These are phyloP conservation scores for Parastagonospora nodorum DNA, from an alignment of 2,329 filamentous ascomycete species.

Conservation along the genomic window DNA sequence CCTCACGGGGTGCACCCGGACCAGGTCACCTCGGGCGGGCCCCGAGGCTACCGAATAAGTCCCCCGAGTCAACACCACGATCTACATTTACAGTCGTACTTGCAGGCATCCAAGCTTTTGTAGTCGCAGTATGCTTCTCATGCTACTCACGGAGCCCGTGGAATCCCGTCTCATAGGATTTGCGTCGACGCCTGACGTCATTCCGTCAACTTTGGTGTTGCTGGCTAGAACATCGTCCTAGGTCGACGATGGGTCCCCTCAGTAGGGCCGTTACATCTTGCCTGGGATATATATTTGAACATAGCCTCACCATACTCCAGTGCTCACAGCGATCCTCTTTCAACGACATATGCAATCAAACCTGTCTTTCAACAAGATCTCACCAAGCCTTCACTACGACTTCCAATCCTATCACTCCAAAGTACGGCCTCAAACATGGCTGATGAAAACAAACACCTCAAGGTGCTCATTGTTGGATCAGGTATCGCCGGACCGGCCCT, in stretches of 20 bases:
- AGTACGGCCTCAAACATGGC: not conserved
- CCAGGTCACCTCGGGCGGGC: not conserved
- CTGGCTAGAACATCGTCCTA: too few relatives aligned
- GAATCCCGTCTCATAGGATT: not conserved
- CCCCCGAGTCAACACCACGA: not conserved
- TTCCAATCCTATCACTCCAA: not conserved
- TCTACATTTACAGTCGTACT: not conserved
- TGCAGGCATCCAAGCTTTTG: not conserved
- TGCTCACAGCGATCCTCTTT: too few relatives aligned
- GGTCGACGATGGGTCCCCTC: too few relatives aligned
- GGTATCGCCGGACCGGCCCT: conserved; percentile 47
- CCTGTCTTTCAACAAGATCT: too few relatives aligned
- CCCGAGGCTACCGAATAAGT: not conserved
- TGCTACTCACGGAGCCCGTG: not conserved
- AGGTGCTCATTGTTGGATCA: conserved; percentile 36
- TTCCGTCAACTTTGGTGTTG: too few relatives aligned
- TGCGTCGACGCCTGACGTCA: too few relatives aligned
- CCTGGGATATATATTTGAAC: too few relatives aligned
- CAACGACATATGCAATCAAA: too few relatives aligned
- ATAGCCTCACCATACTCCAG: too few relatives aligned
- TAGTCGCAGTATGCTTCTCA: not conserved
- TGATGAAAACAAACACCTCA: conserved; percentile 8
- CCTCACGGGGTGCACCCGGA: too few relatives aligned
- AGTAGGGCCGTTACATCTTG: too few relatives aligned
- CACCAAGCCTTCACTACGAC: not conserved